These are phyloP conservation scores for Neurospora sp. DNA, from an alignment of 495 filamentous ascomycete species.

Conservation along the genomic window DNA sequence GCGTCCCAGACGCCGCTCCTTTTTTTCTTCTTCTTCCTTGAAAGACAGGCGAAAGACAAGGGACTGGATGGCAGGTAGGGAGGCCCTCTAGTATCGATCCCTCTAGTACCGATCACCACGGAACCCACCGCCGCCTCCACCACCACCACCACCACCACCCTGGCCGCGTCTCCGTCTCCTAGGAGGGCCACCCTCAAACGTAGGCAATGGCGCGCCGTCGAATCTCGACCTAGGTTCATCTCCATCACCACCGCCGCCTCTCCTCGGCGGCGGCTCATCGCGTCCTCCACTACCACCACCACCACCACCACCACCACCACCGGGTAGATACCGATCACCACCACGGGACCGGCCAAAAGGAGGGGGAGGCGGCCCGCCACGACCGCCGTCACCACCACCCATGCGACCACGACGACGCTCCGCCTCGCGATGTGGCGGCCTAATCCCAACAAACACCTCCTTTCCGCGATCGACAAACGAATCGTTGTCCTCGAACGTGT, in stretches of 20 bases:
- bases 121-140: slow-evolving; percentile 4
- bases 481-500: slow-evolving; percentile 67
- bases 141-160: slow-evolving; percentile 12
- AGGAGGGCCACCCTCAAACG: slow-evolving; percentile 7
- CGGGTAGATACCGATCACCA: slow-evolving; percentile 3
- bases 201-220: slow-evolving; percentile 21
- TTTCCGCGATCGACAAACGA: slow-evolving; percentile 64
- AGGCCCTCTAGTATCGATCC: neutral
- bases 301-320: neutral
- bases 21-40: neutral
- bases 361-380: slow-evolving; percentile 3
- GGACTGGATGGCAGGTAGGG: neutral
- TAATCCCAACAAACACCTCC: slow-evolving; percentile 53
- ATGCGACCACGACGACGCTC: slow-evolving; percentile 13
- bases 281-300: neutral
- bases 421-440: slow-evolving; percentile 37
- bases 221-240: slow-evolving; percentile 20
- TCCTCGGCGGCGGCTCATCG: neutral
- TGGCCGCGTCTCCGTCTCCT: slow-evolving; percentile 11
- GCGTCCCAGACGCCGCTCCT: neutral
- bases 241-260: neutral
- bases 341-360: slow-evolving; percentile 1
- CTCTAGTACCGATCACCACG: slow-evolving; percentile 1
- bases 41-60: neutral
- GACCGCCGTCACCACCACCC: neutral